Evolutionary conservation across 2,329 filamentous ascomycete species (phyloP), one percentile per base, ranked within the genome.

Genomic region (Trichoderma sp.): DNA sequence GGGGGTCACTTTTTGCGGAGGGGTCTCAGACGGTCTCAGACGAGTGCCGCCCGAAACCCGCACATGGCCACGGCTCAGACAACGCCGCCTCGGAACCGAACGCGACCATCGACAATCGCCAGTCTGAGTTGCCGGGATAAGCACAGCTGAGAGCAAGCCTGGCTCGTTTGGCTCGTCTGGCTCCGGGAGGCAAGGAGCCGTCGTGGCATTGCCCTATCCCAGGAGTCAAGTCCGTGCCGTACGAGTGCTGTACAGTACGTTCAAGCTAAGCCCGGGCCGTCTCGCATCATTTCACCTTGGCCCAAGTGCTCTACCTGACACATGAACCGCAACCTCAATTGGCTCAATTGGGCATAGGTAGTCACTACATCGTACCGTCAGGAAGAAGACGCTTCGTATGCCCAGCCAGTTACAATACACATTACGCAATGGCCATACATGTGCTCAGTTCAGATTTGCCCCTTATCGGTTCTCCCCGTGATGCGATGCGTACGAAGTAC

Each of bases 1-100:
- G 36, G 66, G 36, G 66, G 53, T 69, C 66, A 32, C 32, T 53
- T 56, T 43, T 21, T 67, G 32, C 66, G 66, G 66, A 69, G 66
- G 36, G 56, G 56, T 32, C 24, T 69, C 14, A 11, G 24, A n/a
- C 39, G 56, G 56, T 32, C 24, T 69, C 36, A 11, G 24, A n/a
- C 39, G 36, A 61, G 32, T 67, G 47, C 64, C 64, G 65, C 53
- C 65, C 65, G 65, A 68, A 47, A 24, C 65, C 53, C 36, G 36
- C 24, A 11, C 60, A 14, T n/a, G 36, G 24, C 39, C 15, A 32
- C 66, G 28, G 66, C 26, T n/a, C 9, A 36, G 18, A 34, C 21
- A 47, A 4, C 14, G 30, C 36, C 65, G 53, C 43, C 43, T 69
- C 66, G 36, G 66, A n/a, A 32, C 65, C 66, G 66, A 21, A n/a